Percentiles rank a stretch among this genome's conserved stretches.
phyloP scores from a whole-genome alignment of 2,329 filamentous ascomycete genomes.

The Ophiosphaerella korrae region DNA sequence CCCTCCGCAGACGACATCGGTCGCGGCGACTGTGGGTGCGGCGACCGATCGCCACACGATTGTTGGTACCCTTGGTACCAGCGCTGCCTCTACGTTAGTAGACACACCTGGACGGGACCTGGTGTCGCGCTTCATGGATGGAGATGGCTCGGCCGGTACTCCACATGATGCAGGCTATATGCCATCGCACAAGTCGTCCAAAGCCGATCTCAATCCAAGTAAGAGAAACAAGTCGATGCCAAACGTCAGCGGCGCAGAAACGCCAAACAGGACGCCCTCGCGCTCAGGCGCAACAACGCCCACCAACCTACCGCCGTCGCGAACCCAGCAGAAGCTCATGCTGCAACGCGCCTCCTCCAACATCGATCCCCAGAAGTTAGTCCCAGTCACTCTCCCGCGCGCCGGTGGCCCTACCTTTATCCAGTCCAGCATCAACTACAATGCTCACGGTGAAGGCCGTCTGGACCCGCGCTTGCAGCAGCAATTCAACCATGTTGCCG shows the following conservation, averaged over 20 bases:
- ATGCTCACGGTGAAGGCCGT: conserved; percentile 44
- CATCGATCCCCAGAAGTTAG: conserved; percentile 65
- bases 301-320: conserved; percentile 56
- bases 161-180: conserved; percentile 48
- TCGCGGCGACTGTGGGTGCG: conserved; percentile 59
- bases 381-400: conserved; percentile 47
- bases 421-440: conserved; percentile 43
- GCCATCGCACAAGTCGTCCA: conserved; percentile 31
- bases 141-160: conserved; percentile 48
- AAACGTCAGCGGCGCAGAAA: conserved; percentile 41
- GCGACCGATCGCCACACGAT: conserved; percentile 45
- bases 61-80: conserved; percentile 45
- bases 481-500: conserved; percentile 70
- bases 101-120: conserved; percentile 50
- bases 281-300: conserved; percentile 48
- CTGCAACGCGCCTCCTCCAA: conserved; percentile 74
- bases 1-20: conserved; percentile 68
- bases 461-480: conserved; percentile 67
- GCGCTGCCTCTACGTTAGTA: conserved; percentile 45
- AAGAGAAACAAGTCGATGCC: conserved; percentile 48
- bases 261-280: conserved; percentile 32
- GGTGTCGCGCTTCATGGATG: conserved; percentile 54
- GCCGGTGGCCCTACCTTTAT: conserved; percentile 42
- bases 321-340: conserved; percentile 77
- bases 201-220: conserved; percentile 31